phyloP scores from a whole-genome alignment of 2,329 filamentous ascomycete genomes.

The Eutypella sp. region DNA sequence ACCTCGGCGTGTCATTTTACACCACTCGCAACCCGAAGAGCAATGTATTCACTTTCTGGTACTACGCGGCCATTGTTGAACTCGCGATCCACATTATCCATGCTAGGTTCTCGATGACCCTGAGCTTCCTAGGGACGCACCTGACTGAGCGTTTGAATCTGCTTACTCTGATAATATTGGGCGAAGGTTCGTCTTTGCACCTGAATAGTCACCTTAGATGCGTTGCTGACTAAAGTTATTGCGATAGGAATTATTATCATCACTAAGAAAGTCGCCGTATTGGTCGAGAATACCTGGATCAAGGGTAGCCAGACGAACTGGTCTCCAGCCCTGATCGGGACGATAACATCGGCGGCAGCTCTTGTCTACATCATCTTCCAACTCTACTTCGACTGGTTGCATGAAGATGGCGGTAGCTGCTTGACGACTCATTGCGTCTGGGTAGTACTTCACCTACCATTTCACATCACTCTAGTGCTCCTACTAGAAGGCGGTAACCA shows the following conservation, averaged over 20 bases:
- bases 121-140: constrained; percentile 46
- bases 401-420: constrained; percentile 38
- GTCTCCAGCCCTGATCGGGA: constrained; percentile 2
- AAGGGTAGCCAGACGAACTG: constrained; percentile 2
- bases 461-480: constrained; percentile 44
- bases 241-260: constrained; percentile 42
- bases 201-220: not conserved
- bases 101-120: constrained; percentile 34
- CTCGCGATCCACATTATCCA: constrained; percentile 37
- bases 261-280: constrained; percentile 38
- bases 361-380: constrained; percentile 36
- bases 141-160: constrained; percentile 47
- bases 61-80: constrained; percentile 39
- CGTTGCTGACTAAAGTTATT: too few species aligned
- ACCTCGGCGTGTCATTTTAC: constrained; percentile 1
- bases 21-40: not conserved
- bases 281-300: constrained; percentile 2
- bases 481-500: constrained; percentile 44
- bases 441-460: constrained; percentile 40
- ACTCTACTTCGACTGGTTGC: constrained; percentile 44
- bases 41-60: constrained; percentile 31
- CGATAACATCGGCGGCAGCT: constrained; percentile 2
- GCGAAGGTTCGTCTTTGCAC: constrained; percentile 31
- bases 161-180: constrained; percentile 48
- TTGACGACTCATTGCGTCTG: constrained; percentile 38